Conservation (phyloP, 2,329 filamentous ascomycete genomes). For the Xylariales sp. region DNA sequence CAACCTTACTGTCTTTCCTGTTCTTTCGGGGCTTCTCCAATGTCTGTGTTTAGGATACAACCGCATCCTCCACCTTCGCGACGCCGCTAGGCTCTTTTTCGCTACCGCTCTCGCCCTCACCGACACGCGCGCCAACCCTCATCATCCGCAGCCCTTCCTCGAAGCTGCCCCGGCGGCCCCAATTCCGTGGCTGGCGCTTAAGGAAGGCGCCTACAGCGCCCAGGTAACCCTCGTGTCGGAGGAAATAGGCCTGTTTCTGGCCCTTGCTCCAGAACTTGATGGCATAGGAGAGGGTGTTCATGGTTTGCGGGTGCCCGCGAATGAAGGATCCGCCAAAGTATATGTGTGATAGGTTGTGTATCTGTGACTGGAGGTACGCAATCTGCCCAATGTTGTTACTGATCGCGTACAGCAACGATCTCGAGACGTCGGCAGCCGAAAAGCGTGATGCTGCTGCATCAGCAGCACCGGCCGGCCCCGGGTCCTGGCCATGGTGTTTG, state of each 20-base stretch:
- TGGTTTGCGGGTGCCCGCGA: slow-evolving; percentile 91
- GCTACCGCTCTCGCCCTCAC: not conserved
- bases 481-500: slow-evolving; percentile 9
- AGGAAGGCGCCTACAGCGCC: slow-evolving; percentile 92
- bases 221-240: slow-evolving; percentile 93
- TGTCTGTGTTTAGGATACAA: too few relatives aligned
- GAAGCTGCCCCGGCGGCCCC: slow-evolving; percentile 79
- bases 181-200: slow-evolving; percentile 84
- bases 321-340: slow-evolving; percentile 99
- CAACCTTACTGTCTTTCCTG: too few relatives aligned
- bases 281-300: slow-evolving; percentile 94
- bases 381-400: slow-evolving; percentile 99
- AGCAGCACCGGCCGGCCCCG: slow-evolving; percentile 10
- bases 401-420: slow-evolving; percentile 89
- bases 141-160: slow-evolving; percentile 43
- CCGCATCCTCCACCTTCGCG: too few relatives aligned
- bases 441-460: slow-evolving; percentile 50
- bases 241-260: slow-evolving; percentile 89
- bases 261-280: slow-evolving; percentile 98
- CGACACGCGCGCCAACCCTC: slow-evolving; percentile 15
- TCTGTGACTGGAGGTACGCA: slow-evolving; percentile 93
- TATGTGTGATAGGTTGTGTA: slow-evolving; percentile 85
- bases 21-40: too few relatives aligned
- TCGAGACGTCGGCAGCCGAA: slow-evolving; percentile 77
- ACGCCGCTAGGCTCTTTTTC: slow-evolving; percentile 6